Evolutionary conservation across 1,139 yeast genomes (phyloP), one percentile per base, ranked within the genome.

Genomic region (Diutina catenulata): DNA sequence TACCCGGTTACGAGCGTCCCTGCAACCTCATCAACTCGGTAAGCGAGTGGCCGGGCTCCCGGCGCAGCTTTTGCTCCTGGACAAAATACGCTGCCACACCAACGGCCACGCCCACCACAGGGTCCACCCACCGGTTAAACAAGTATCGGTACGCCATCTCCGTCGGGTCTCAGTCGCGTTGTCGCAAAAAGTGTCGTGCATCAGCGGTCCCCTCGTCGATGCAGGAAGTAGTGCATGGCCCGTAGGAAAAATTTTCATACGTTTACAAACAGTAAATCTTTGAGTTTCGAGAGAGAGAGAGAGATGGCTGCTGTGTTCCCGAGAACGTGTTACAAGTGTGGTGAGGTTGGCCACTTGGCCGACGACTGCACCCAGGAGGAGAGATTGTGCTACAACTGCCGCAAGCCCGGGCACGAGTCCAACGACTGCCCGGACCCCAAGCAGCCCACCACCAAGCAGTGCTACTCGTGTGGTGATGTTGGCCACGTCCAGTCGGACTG

Each of bases 351-450:
- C 50, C 95, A 86, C 68, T 72, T 83, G 55, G 95, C 95, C 46
- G 94, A 81, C 57, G 78, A 74, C 56, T 86, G 95, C 63, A 74
- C 76, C 49, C 84, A 82, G 60, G 71, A 78, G 44, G 84, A 78
- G 60, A 79, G 91, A 65, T 70, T 86, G 56, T 86, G 95, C 65
- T 86, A 84, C 80, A 86, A 86, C 76, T 86, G 95, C 63, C 83
- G 80, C 56, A 72, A 79, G 60, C 80, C 94, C 44, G 94, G 94
- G 46, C 95, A 86, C 62, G 87, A 84, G 61, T 82, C 93, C 43
- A 72, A 75, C 49, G 93, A 81, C 47, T 86, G 95, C 61, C 81
- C 93, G 36, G 77, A 78, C 56, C 94, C 94, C 56, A 83, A 80
- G 61, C 82, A 84, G 58, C 74, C 83, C 49, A 76, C 76, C 48